Percentiles rank a stretch among this genome's conserved stretches.
These are phyloP conservation scores for Talaromyces sp. DNA, from an alignment of 2,329 filamentous ascomycete species.

Conservation along the genomic window DNA sequence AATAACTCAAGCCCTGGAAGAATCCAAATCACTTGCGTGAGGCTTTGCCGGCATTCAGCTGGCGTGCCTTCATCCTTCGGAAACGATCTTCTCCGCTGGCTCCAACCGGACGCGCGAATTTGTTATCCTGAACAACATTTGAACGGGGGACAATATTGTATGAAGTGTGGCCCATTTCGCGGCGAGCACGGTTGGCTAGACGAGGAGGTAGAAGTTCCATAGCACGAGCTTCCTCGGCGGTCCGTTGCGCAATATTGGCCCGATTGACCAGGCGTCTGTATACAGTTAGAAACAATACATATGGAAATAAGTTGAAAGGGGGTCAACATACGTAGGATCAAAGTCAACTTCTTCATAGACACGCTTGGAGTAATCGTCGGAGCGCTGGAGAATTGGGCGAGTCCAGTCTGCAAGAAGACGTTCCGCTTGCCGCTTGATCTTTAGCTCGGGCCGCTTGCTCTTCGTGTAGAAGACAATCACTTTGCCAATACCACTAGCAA, in stretches of 20 bases:
- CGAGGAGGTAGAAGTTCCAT: constrained; percentile 49
- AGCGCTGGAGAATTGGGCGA: constrained; percentile 85
- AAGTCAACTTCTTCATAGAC: constrained; percentile 55
- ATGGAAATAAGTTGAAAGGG: neutral
- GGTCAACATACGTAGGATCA: constrained; percentile 47
- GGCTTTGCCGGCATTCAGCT: constrained; percentile 37
- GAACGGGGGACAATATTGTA: constrained; percentile 61
- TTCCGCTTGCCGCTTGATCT: constrained; percentile 91
- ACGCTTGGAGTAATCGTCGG: constrained; percentile 89
- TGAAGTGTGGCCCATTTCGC: constrained; percentile 54
- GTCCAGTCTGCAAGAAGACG: constrained; percentile 94
- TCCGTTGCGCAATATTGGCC: constrained; percentile 23
- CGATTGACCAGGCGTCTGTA: constrained; percentile 33
- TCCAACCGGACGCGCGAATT: constrained; percentile 42
- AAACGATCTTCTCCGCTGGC: constrained; percentile 45
- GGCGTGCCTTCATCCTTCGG: constrained; percentile 45
- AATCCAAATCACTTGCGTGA: constrained; percentile 27
- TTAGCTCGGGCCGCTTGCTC: constrained; percentile 80
- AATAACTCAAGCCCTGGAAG: neutral
- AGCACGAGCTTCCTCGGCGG: constrained; percentile 47
- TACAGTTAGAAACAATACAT: neutral
- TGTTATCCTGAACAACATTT: constrained; percentile 42
- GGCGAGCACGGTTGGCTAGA: constrained; percentile 53
- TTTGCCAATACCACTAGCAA: constrained; percentile 91
- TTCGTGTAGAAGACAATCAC: constrained; percentile 96